These are phyloP conservation scores for Mycosphaerella arachidis DNA, from an alignment of 2,329 filamentous ascomycete species.

Conservation along the genomic window DNA sequence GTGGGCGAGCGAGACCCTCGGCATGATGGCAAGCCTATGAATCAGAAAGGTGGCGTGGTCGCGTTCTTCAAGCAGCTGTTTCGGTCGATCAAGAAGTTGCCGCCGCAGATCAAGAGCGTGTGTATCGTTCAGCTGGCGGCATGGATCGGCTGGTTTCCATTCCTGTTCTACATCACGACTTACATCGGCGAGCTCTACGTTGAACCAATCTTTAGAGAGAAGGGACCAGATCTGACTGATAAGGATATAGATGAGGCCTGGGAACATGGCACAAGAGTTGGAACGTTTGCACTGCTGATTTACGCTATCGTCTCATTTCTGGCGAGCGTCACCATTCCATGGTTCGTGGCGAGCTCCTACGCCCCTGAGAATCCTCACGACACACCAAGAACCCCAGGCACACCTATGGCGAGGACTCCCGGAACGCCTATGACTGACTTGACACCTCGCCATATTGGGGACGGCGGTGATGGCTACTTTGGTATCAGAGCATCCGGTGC, in stretches of 20 bases:
- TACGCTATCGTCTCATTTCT: constrained; percentile 81
- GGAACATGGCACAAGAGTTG: constrained; percentile 78
- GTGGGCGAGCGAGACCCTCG: constrained; percentile 79
- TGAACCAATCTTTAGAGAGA: constrained; percentile 66
- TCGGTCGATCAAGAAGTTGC: constrained; percentile 70
- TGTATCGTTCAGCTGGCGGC: constrained; percentile 94
- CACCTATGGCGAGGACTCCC: constrained; percentile 24
- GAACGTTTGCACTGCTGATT: constrained; percentile 82
- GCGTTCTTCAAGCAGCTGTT: constrained; percentile 77
- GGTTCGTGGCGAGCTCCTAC: constrained; percentile 80
- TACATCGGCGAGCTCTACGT: constrained; percentile 82
- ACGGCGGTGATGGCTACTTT: constrained; percentile 4
- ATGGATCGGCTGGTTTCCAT: constrained; percentile 98
- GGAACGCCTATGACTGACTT: not conserved
- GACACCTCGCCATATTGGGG: not conserved
- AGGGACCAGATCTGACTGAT: constrained; percentile 72
- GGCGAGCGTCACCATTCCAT: constrained; percentile 77
- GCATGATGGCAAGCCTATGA: constrained; percentile 59
- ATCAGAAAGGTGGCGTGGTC: constrained; percentile 61
- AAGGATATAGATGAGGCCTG: constrained; percentile 74
- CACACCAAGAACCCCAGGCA: constrained; percentile 40
- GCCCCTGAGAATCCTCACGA: constrained; percentile 38
- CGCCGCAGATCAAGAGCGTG: constrained; percentile 82
- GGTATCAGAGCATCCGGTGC: constrained; percentile 1
- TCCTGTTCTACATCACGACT: constrained; percentile 77